Base-by-base conservation (phyloP, 495 filamentous ascomycete genomes). In the Darksidea phi region DNA sequence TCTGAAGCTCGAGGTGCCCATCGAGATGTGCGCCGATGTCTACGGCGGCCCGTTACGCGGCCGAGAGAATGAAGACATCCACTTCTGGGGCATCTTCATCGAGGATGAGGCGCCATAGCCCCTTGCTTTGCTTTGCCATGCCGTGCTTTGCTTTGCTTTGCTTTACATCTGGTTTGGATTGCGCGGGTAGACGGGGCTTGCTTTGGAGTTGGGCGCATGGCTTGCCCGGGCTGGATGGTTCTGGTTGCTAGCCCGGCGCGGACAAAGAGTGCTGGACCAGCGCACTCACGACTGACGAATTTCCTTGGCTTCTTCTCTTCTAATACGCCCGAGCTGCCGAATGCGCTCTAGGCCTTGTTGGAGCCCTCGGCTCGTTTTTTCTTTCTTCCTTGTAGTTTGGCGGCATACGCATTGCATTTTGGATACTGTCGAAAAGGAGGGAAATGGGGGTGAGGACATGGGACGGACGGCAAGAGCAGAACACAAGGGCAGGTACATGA, bases 21-120 rank as follows among this genome's bases (percentile, higher is more conserved):
- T 64, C 23, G 61, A 64, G 55, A 59, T 64, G 61, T 64, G 61
- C 37, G 61, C 61, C 26, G 54, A 64, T 24, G 34, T 64, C 1
- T 64, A 59, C 49, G 61, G 61, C 12, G 55, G 61, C 21, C 6
- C 48, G 13, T 25, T 64, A 24, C 23, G 6, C 2, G 61, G 61
- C 12, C 15, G 61, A 18, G 61, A 64, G 55, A 64, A 64, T 25
- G 61, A 59, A 45, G 61, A 64, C 15, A 49, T 64, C 24, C 8
- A 54, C 13, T 64, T 64, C 43, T 64, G 61, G 61, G 61, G 54
- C 24, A n/a, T 57, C n/a, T 58, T 64, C 36, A 54, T 64, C 15
- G 43, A 51, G 26, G 59, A 63, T 25, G 52, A 57, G 7, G 18
- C 23, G 11, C 11, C 45, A 3, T 24, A 28, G 7, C 42, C 38